These are phyloP conservation scores for Colletotrichum sp. DNA, from an alignment of 2,329 filamentous ascomycete species.

Conservation along the genomic window DNA sequence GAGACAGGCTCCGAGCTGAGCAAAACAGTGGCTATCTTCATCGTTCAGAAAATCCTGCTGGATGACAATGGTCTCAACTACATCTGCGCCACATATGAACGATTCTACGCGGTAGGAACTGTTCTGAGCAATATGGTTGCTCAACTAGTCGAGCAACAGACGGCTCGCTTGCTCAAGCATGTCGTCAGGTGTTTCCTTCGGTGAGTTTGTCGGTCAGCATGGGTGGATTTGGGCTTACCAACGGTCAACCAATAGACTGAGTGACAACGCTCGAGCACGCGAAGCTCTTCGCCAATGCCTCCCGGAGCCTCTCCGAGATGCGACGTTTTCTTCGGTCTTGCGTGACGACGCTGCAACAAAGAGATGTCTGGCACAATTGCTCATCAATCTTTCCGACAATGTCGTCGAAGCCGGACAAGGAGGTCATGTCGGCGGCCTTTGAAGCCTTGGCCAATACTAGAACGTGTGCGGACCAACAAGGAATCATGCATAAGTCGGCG, in stretches of 20 bases:
- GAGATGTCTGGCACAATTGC: constrained; percentile 92
- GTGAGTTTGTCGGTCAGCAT: constrained; percentile 60
- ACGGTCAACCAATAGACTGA: constrained; percentile 66
- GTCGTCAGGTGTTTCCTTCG: constrained; percentile 96
- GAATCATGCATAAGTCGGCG: constrained; percentile 19
- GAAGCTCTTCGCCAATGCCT: constrained; percentile 96
- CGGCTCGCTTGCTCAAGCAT: constrained; percentile 93
- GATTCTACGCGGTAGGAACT: constrained; percentile 97
- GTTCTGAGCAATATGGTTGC: constrained; percentile 99
- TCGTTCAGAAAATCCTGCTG: constrained; percentile 97
- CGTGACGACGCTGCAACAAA: constrained; percentile 98
- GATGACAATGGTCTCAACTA: constrained; percentile 97
- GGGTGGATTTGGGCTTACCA: not conserved
- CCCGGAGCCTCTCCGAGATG: constrained; percentile 96
- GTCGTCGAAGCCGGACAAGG: constrained; percentile 57
- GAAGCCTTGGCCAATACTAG: not conserved
- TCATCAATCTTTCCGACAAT: constrained; percentile 95
- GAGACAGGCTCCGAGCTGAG: constrained; percentile 97
- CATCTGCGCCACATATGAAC: constrained; percentile 98
- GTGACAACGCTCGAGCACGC: constrained; percentile 93
- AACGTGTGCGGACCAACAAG: constrained; percentile 7
- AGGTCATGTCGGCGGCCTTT: constrained; percentile 30
- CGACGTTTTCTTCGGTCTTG: constrained; percentile 94
- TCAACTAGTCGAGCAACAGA: constrained; percentile 97
- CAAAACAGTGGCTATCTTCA: constrained; percentile 99